Percentiles rank a stretch among this genome's conserved stretches.
These are phyloP conservation scores for Ogataea ramenticola DNA, from an alignment of 805 yeast genomes.

Conservation along the genomic window DNA sequence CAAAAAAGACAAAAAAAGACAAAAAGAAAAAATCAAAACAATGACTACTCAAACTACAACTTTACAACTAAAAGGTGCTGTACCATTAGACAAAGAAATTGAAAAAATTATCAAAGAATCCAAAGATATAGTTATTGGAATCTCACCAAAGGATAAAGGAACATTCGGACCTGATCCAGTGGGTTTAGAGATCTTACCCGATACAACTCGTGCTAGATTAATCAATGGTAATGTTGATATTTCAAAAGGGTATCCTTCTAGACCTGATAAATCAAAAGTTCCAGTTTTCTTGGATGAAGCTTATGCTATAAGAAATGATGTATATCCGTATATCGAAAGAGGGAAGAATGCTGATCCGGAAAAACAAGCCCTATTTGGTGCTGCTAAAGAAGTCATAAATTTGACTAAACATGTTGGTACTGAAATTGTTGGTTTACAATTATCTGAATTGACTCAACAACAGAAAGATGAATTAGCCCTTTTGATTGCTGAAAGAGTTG, in stretches of 20 bases:
- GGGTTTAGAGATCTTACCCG: constrained; percentile 22
- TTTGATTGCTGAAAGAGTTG: constrained; percentile 41
- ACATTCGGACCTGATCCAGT: constrained; percentile 13
- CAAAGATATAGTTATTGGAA: constrained; percentile 3
- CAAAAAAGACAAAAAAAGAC: too few relatives aligned
- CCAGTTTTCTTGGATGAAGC: constrained; percentile 37
- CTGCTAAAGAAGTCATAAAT: constrained; percentile 33
- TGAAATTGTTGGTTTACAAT: constrained; percentile 40
- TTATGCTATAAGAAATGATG: constrained; percentile 27
- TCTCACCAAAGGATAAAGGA: neutral
- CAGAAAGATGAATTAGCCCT: constrained; percentile 43
- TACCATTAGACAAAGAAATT: constrained; percentile 16
- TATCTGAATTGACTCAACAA: constrained; percentile 32
- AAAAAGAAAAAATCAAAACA: too few relatives aligned
- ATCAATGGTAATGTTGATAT: constrained; percentile 29
- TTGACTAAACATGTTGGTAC: constrained; percentile 43
- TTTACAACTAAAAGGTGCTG: constrained; percentile 6
- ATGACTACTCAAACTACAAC: constrained; percentile 8
- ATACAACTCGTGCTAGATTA: constrained; percentile 23
- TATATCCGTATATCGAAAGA: constrained; percentile 27
- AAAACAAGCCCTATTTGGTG: constrained; percentile 33
- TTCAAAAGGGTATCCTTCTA: constrained; percentile 32
- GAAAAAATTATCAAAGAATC: constrained; percentile 14
- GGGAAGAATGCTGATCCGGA: constrained; percentile 33
- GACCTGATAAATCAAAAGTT: constrained; percentile 26